These are phyloP conservation scores for Kwoniella europaea DNA, from an alignment of 768 basidiomycete genomes.

Conservation along the genomic window DNA sequence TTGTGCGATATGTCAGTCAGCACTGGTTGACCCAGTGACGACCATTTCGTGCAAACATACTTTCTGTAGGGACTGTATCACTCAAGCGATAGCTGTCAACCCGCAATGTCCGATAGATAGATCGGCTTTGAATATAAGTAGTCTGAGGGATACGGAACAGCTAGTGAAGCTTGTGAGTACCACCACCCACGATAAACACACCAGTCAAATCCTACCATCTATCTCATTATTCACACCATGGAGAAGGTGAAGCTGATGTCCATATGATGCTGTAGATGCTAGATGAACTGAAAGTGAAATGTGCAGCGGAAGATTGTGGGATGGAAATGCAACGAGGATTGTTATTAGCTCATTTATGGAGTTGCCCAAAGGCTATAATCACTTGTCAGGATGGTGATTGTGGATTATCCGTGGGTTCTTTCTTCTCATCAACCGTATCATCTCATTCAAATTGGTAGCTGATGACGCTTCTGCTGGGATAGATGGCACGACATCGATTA, in stretches of 20 bases:
- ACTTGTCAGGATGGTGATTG: conserved; percentile 43
- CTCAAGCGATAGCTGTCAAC: conserved; percentile 70
- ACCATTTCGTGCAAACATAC: conserved; percentile 80
- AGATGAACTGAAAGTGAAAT: conserved; percentile 46
- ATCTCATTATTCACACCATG: no score
- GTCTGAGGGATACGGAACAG: conserved; percentile 40
- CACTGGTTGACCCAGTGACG: conserved; percentile 71
- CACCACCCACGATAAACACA: background rate
- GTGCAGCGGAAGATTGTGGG: conserved; percentile 41
- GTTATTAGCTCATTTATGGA: conserved; percentile 34
- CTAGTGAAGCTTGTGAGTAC: conserved; percentile 43
- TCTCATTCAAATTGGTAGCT: no score
- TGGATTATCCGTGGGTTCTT: conserved; percentile 35
- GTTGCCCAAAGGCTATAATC: conserved; percentile 36
- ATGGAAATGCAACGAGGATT: conserved; percentile 42
- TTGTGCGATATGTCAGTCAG: conserved; percentile 52
- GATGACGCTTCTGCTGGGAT: no score
- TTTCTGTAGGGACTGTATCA: conserved; percentile 82
- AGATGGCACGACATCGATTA: conserved; percentile 40
- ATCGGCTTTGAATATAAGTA: conserved; percentile 63
- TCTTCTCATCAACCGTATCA: no score
- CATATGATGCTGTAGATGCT: conserved; percentile 28
- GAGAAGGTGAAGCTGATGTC: background rate
- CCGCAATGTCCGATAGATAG: conserved; percentile 85
- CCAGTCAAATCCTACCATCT: no score